Conservation (phyloP, 2,329 filamentous ascomycete species). For the Talaromyces pinophilus region DNA sequence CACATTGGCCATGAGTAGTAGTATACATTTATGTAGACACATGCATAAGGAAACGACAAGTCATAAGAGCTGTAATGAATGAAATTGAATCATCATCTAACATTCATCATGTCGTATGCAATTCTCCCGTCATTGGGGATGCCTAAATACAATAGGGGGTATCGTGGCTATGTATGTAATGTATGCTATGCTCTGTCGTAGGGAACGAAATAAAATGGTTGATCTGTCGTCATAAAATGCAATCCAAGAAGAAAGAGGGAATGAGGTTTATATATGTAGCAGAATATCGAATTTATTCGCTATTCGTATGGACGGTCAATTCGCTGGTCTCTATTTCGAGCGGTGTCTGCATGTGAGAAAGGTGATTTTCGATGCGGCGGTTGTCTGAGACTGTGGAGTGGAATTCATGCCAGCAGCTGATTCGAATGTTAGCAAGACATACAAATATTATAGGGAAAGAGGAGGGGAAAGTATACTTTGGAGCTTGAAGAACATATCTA, state of each 20-base stretch:
- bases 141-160: neutral
- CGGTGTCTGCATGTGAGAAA: constrained; percentile 23
- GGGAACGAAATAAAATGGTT: neutral
- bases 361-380: constrained; percentile 34
- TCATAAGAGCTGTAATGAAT: no score
- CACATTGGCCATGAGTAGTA: neutral
- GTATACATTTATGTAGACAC: neutral
- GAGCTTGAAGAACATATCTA: constrained; percentile 64
- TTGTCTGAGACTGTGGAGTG: constrained; percentile 36
- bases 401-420: constrained; percentile 52
- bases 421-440: constrained; percentile 9
- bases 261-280: neutral
- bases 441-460: neutral
- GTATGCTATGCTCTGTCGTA: constrained; percentile 7
- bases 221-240: neutral
- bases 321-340: constrained; percentile 26
- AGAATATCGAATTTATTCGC: constrained; percentile 18
- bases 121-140: neutral
- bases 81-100: neutral
- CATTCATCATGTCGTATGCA: constrained; percentile 5
- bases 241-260: neutral
- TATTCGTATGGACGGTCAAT: constrained; percentile 29
- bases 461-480: constrained; percentile 42
- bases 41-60: neutral
- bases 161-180: constrained; percentile 7